Conservation (phyloP, 2,329 filamentous ascomycete species). For the Botrytis squamosa region DNA sequence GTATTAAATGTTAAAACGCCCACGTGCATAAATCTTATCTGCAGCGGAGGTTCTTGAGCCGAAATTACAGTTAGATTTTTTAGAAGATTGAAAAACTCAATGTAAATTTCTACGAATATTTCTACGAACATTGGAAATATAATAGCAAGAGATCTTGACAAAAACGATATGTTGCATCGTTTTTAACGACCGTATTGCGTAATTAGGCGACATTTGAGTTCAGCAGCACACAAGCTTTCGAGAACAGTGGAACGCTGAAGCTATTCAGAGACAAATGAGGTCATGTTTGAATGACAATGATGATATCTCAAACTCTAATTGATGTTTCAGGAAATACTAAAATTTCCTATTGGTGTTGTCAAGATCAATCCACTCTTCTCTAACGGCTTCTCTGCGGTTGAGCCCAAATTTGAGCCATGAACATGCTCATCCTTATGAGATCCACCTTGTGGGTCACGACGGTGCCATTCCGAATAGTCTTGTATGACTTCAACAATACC, state of each 20-base stretch:
- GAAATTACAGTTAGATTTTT: not conserved
- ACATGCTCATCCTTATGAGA: not conserved
- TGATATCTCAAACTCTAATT: not conserved
- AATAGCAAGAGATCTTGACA: not conserved
- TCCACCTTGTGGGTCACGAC: constrained; percentile 6
- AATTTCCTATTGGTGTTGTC: constrained; percentile 5
- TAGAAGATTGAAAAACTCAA: not conserved
- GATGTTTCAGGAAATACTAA: not conserved
- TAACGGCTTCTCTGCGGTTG: not conserved
- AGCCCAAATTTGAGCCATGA: constrained; percentile 11
- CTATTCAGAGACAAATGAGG: constrained; percentile 12
- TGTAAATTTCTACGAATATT: too few species aligned
- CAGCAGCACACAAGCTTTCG: not conserved
- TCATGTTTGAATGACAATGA: not conserved
- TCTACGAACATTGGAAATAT: not conserved
- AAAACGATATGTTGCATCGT: not conserved
- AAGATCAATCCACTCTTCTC: not conserved
- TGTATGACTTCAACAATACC: not conserved
- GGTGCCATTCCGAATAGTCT: not conserved
- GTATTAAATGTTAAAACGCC: not conserved
- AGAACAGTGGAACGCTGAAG: not conserved
- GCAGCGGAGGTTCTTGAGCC: not conserved
- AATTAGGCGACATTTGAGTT: not conserved
- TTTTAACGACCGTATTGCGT: not conserved
- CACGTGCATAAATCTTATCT: not conserved